Evolutionary conservation across 140 eudicot species (phyloP), one percentile per base, ranked within the genome.

Genomic region (Stevia rebaudiana): DNA sequence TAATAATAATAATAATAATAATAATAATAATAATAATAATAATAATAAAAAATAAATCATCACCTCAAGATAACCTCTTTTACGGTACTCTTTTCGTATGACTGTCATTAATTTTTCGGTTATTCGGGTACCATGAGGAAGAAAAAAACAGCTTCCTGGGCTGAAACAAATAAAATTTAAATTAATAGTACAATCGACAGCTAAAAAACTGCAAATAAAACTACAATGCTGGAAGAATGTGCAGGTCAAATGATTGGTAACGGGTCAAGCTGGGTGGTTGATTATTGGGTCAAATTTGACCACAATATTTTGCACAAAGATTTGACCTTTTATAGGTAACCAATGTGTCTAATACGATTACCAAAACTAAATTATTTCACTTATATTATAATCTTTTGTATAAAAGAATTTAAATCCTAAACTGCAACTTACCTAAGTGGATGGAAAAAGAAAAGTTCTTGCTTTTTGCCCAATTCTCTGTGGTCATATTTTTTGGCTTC

Each of bases 111-210:
- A 74, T 54, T 94, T 94, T 48, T 88, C 84, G 78, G 90, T 85
- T 57, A 88, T 63, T 21, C 99, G 94, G 70, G 83, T 58, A 61
- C 99, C 99, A 52, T 79, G 90, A 1, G 95, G 97, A 69, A 94
- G 90, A 67, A 94, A 88, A 86, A 94, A 88, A 73, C 95, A 85
- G 67, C 99, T 94, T 74, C 99, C 99, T 2, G 97, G 98, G 71
- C 98, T 92, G 73, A 54, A 68, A 76, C 43, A 33, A 30, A 31
- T 39, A 75, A 11, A 67, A 22, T 40, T 48, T 37, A 58, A 40
- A 62, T 39, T 24, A n/a, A 0, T 7, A 4, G 18, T 12, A 44
- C 9, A 4, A 17, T 53, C 63, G 12, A 54, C 24, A 43, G 37
- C 11, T 5, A 15, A 42, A 8, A 36, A 8, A 12, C 11, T 21